Percentiles rank a stretch among this genome's conserved stretches.
phyloP scores from a whole-genome alignment of 2,329 filamentous ascomycete species.

The Cytospora leucostoma region DNA sequence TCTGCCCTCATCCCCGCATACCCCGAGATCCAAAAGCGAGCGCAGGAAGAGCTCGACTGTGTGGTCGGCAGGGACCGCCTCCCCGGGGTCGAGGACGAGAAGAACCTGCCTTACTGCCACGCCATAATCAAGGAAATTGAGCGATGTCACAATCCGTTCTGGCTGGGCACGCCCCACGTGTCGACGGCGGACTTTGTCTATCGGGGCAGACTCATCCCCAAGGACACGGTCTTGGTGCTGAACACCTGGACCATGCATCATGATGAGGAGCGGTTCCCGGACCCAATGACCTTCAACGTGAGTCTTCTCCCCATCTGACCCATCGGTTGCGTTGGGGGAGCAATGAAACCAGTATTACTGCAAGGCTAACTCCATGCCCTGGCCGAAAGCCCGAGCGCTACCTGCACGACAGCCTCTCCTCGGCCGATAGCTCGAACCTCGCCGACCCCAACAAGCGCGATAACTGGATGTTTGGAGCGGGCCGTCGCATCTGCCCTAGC shows the following conservation, averaged over 20 bases:
- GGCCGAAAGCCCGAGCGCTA: no score
- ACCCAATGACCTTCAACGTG: conserved; percentile 11
- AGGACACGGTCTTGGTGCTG: conserved; percentile 9
- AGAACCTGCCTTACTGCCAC: conserved; percentile 2
- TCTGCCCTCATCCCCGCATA: conserved; percentile 10
- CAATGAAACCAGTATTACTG: no score
- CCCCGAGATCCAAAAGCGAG: neutral
- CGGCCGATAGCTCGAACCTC: no score
- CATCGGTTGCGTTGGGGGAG: no score
- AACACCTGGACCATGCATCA: conserved; percentile 20
- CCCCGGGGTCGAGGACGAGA: conserved; percentile 5
- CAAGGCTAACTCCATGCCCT: no score
- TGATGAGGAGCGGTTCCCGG: neutral
- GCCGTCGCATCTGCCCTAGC: no score
- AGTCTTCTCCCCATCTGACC: no score
- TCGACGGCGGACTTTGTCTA: conserved; percentile 6
- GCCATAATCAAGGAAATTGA: conserved; percentile 16
- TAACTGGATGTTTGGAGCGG: no score
- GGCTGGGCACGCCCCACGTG: conserved; percentile 9
- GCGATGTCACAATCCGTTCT: conserved; percentile 14
- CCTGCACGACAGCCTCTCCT: no score
- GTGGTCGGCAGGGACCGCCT: conserved; percentile 8
- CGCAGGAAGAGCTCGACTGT: conserved; percentile 12
- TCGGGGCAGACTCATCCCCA: conserved; percentile 4
- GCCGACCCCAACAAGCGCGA: no score